A percentile compares a stretch with the other conserved stretches of the same genome.
Evolutionary conservation across 2,329 filamentous ascomycete species (phyloP).

Genomic region (Hymenoscyphus fructigenus): DNA sequence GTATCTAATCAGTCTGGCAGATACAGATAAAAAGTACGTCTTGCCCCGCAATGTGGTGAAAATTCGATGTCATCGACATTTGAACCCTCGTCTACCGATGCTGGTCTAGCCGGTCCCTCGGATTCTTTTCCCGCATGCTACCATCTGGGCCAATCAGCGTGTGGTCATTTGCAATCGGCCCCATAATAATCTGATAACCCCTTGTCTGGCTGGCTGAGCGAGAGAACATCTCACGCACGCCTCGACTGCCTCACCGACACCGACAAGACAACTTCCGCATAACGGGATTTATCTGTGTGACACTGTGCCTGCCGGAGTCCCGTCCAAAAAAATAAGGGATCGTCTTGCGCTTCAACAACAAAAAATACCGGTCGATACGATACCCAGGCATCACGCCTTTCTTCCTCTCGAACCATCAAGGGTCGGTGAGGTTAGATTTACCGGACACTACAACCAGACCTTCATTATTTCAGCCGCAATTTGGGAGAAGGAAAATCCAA

Average conservation of each 20-base stretch:
- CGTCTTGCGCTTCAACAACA: not conserved
- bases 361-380: not conserved
- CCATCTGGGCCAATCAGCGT: not conserved
- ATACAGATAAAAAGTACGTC: not conserved
- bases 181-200: not conserved
- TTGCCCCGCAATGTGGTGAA: not conserved
- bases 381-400: not conserved
- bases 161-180: not conserved
- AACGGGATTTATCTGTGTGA: not conserved
- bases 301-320: not conserved
- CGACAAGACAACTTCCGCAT: not conserved
- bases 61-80: not conserved
- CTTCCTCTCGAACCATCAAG: not conserved
- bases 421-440: not conserved
- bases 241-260: slow-evolving; percentile 1
- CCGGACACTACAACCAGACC: not conserved
- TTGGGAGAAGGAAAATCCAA: not conserved
- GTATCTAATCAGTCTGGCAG: not conserved
- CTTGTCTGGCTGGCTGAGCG: not conserved
- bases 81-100: not conserved
- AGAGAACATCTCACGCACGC: not conserved
- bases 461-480: slow-evolving; percentile 3
- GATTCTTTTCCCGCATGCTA: not conserved
- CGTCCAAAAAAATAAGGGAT: not conserved
- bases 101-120: not conserved